Evolutionary conservation across 75 land plant genomes (phyloP).

Genomic region (Sequoia sempervirens): DNA sequence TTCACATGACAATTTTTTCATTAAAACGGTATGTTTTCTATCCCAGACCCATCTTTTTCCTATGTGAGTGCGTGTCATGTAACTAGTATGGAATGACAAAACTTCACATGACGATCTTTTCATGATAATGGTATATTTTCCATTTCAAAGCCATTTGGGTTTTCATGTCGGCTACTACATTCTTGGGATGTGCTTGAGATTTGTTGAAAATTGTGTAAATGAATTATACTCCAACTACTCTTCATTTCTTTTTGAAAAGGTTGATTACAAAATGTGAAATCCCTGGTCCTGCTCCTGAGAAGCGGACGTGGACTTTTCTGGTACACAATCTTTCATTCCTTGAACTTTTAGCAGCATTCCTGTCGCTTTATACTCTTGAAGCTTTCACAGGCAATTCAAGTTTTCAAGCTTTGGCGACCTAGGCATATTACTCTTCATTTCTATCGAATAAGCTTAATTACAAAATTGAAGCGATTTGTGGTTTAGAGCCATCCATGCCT

Average conservation of each 20-base stretch:
- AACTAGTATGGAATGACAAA: constrained; percentile 87
- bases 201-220: not conserved
- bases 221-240: not conserved
- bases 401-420: not conserved
- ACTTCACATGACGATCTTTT: constrained; percentile 61
- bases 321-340: not conserved
- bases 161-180: not conserved
- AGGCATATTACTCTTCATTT: not conserved
- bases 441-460: too few species aligned
- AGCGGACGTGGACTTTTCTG: not conserved
- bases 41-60: not conserved
- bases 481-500: too few species aligned
- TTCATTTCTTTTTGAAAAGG: not conserved
- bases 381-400: not conserved
- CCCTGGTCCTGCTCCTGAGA: not conserved
- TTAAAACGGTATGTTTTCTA: constrained; percentile 38
- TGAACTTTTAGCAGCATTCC: not conserved
- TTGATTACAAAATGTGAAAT: not conserved
- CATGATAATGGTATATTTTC: constrained; percentile 35
- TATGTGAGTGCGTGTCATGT: constrained; percentile 50
- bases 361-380: not conserved
- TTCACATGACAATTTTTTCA: constrained; percentile 50
- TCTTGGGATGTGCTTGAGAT: not conserved
- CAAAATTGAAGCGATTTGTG: too few species aligned
- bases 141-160: not conserved